Evolutionary conservation across 495 filamentous ascomycete species (phyloP).

Genomic region (Sporormia fimetaria): DNA sequence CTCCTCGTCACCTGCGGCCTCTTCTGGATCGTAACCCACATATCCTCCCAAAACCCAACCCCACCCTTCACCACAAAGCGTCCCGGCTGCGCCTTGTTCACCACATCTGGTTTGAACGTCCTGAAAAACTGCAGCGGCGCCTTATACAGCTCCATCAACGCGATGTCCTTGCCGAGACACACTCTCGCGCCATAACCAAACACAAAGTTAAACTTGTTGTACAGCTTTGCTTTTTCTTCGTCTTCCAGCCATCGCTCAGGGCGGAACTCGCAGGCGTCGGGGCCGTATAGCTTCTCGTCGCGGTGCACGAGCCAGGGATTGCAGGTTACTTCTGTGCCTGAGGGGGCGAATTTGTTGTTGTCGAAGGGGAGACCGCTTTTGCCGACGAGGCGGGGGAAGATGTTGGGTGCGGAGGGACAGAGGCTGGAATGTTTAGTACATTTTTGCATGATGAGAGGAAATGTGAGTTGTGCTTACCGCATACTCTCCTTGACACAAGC

Average conservation of each 20-base stretch:
- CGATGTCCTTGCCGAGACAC: constrained; percentile 46
- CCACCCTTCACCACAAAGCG: constrained; percentile 39
- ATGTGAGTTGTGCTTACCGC: constrained; percentile 24
- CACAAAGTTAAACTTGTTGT: constrained; percentile 42
- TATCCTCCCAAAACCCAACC: constrained; percentile 37
- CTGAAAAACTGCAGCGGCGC: constrained; percentile 25
- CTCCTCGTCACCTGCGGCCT: too few relatives aligned
- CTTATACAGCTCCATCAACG: constrained; percentile 48
- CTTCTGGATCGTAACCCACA: constrained; percentile 5
- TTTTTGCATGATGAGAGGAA: neutral
- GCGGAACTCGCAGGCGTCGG: constrained; percentile 35
- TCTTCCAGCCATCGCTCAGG: constrained; percentile 36
- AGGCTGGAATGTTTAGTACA: constrained; percentile 17
- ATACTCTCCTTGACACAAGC: constrained; percentile 43
- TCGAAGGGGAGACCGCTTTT: constrained; percentile 43
- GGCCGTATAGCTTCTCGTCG: constrained; percentile 41
- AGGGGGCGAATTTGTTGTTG: constrained; percentile 44
- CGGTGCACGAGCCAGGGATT: constrained; percentile 46
- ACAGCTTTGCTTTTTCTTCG: constrained; percentile 36
- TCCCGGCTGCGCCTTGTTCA: constrained; percentile 31
- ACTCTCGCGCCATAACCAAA: constrained; percentile 46
- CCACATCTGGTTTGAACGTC: constrained; percentile 29
- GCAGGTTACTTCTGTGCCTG: constrained; percentile 46
- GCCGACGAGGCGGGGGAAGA: constrained; percentile 38
- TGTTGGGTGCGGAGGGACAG: constrained; percentile 35